A percentile compares a stretch with the other conserved stretches of the same genome.
Conservation (phyloP, 2,329 filamentous ascomycete species). For the Madurella fahalii region DNA sequence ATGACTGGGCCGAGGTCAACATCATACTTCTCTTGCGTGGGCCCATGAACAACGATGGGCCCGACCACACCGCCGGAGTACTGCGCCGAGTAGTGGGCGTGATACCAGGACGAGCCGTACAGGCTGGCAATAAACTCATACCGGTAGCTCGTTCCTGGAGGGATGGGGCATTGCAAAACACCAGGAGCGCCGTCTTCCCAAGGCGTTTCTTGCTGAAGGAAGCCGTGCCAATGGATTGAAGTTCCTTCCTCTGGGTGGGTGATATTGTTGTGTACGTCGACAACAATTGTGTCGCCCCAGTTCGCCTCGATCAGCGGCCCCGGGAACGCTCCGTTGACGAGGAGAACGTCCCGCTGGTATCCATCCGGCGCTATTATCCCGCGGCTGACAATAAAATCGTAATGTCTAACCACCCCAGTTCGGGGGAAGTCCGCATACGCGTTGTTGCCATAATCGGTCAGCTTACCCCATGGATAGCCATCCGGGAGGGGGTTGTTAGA, state of each 20-base stretch:
- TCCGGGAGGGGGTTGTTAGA: constrained; percentile 46
- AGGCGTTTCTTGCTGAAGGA: constrained; percentile 45
- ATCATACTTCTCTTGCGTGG: constrained; percentile 52
- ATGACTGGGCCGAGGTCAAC: constrained; percentile 56
- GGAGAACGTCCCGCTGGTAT: constrained; percentile 48
- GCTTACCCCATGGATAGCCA: constrained; percentile 50
- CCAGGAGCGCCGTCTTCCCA: constrained; percentile 52
- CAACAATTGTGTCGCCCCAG: constrained; percentile 55
- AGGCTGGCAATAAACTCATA: constrained; percentile 51
- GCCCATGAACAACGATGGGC: constrained; percentile 58
- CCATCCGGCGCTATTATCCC: constrained; percentile 53
- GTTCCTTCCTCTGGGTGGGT: constrained; percentile 45
- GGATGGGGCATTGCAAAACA: constrained; percentile 61
- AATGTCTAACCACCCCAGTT: constrained; percentile 53
- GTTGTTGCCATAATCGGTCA: constrained; percentile 42
- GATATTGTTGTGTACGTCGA: constrained; percentile 64
- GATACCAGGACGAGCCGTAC: constrained; percentile 57
- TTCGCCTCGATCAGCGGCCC: constrained; percentile 63
- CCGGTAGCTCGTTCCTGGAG: constrained; percentile 53
- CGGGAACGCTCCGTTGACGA: constrained; percentile 63
- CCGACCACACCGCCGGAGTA: constrained; percentile 59
- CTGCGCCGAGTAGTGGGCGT: constrained; percentile 57
- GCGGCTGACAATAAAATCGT: constrained; percentile 51
- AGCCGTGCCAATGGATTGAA: constrained; percentile 52
- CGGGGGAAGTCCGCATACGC: constrained; percentile 46